Evolutionary conservation across 2,329 filamentous ascomycete genomes (phyloP).

Genomic region (Fusarium torulosum): DNA sequence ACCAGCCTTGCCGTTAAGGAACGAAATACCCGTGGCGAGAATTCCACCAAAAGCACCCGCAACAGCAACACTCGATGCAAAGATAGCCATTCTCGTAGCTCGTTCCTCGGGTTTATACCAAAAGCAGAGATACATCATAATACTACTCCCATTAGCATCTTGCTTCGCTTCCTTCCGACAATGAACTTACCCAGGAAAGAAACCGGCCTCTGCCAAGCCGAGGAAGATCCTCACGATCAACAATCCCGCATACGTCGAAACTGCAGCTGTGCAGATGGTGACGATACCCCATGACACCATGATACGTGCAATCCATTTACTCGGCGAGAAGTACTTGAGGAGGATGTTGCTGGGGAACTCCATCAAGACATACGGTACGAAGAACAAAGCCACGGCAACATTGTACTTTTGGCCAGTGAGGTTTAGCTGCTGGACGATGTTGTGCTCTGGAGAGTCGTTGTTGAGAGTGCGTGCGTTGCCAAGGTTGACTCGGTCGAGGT

Average conservation of each 20-base stretch:
- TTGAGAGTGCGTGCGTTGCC: constrained; percentile 53
- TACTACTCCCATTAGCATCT: constrained; percentile 34
- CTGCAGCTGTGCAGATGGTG: constrained; percentile 62
- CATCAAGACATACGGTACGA: constrained; percentile 50
- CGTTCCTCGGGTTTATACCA: constrained; percentile 72
- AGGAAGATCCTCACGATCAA: constrained; percentile 63
- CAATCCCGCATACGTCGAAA: constrained; percentile 61
- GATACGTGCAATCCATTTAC: constrained; percentile 53
- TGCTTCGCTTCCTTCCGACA: accelerated
- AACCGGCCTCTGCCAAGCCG: constrained; percentile 64
- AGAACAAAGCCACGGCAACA: constrained; percentile 50
- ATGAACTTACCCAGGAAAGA: constrained; percentile 58
- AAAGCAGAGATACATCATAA: constrained; percentile 70
- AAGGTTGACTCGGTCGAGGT: constrained; percentile 52
- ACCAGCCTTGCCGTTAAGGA: constrained; percentile 60
- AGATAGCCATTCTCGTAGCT: constrained; percentile 69
- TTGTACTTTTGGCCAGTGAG: constrained; percentile 52
- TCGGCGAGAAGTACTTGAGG: constrained; percentile 53
- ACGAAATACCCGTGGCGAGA: constrained; percentile 64
- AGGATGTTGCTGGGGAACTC: constrained; percentile 53
- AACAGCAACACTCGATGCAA: constrained; percentile 69
- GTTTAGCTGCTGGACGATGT: constrained; percentile 49
- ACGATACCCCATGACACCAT: constrained; percentile 64
- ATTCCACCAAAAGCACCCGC: constrained; percentile 73
- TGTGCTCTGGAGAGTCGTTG: constrained; percentile 52